Base-by-base conservation (phyloP, 208 protist species). In the Acanthamoeba royreba region DNA sequence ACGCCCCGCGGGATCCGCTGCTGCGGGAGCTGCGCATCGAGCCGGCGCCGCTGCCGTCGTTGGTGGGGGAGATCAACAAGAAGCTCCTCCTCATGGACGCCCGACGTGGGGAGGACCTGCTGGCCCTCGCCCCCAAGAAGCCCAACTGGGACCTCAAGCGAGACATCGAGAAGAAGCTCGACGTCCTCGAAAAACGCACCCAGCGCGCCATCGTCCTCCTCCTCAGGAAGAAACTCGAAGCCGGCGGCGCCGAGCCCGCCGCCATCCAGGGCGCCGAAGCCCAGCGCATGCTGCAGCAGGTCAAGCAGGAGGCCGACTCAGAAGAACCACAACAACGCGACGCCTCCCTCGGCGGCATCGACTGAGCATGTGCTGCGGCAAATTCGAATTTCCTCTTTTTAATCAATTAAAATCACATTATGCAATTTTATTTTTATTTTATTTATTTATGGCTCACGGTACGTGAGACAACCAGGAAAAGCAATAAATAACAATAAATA, bases 71-170 rank as follows among this genome's bases (percentile, higher is more conserved):
- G 43, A 91, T 91, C 85, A 91, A 61, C 35, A 22, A 28, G 38
- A 91, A 91, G 55, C 85, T 91, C 22, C 35, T 74, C 42, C 35
- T 53, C 15, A 91, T 91, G 42, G 55, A 61, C 22, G 33, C 25
- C 25, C 69, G 43, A 35, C 9, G 31, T 28, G 77, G 46, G 2
- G 85, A 91, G 52, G 85, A 63, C 43, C 35, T 93, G 55, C 77
- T 94, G 4, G 77, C 58, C 77, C 55, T 97, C 15, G 49, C 93
- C 11, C 94, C 96, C 19, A 96, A 95, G 79, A 97, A 97, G 53
- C 52, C 92, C 4, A 97, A 96, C 74, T 97, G 95, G 94, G 96
- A 96, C 58, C 66, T 96, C 52, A 96, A 97, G 77, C 85, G 96
- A 53, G 96, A 97, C 61, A 42, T 96, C 17, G 87, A 87, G 52